These are phyloP conservation scores for Dimargaris cristalligena DNA, from an alignment of 192 early-diverging fungal species.

Conservation along the genomic window DNA sequence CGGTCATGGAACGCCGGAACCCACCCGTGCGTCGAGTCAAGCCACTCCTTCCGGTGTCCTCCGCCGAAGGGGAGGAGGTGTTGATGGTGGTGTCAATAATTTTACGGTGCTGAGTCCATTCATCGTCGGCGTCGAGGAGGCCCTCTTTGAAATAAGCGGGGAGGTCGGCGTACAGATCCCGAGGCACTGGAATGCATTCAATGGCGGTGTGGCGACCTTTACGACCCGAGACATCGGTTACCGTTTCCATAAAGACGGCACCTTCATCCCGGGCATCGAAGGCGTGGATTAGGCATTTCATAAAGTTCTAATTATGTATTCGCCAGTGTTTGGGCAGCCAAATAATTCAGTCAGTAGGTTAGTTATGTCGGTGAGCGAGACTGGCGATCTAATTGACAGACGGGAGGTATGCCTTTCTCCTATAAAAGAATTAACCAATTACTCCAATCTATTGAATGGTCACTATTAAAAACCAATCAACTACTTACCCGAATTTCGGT, in stretches of 20 bases:
- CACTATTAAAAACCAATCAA: no score
- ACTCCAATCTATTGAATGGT: no score
- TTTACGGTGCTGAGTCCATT: slow-evolving; percentile 79
- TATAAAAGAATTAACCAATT: no score
- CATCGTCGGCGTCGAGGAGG: slow-evolving; percentile 54
- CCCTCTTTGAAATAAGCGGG: slow-evolving; percentile 84
- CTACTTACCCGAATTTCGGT: slow-evolving; percentile 65
- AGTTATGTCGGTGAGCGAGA: no score
- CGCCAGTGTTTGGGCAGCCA: no score
- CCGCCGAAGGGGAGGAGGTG: no score
- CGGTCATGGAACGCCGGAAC: slow-evolving; percentile 50
- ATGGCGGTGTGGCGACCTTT: slow-evolving; percentile 59
- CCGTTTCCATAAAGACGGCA: slow-evolving; percentile 82
- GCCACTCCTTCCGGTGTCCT: no score
- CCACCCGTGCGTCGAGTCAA: no score
- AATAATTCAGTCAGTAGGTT: no score
- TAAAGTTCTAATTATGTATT: slow-evolving; percentile 91
- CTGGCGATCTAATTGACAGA: no score
- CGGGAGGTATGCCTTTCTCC: no score
- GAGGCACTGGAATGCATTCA: slow-evolving; percentile 83
- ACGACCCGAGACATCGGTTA: slow-evolving; percentile 52
- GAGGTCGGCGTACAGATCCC: slow-evolving; percentile 49
- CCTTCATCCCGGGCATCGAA: slow-evolving; percentile 47
- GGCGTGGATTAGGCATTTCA: slow-evolving; percentile 87
- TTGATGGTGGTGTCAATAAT: slow-evolving; percentile 54